Base-by-base conservation (phyloP, 1,139 yeast species). In the Geotrichum australiense region DNA sequence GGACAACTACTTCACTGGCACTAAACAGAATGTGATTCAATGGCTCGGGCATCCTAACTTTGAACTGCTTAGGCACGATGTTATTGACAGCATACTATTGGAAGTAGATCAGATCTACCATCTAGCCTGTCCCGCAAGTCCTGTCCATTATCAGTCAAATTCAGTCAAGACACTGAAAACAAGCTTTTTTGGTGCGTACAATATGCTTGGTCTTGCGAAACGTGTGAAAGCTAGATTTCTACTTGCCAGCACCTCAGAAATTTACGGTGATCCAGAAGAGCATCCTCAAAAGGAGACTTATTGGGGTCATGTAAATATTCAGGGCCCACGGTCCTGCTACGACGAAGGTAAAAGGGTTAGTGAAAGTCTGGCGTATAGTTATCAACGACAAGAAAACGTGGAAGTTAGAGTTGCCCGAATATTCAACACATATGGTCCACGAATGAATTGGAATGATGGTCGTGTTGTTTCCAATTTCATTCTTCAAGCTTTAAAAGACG, bases 361-460 rank as follows among this genome's bases (percentile, higher is more conserved):
- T 3, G 58, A 54, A 45, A 50, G 56, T 2, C 39, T 54, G 35
- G 52, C 57, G 8, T 54, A 54, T 42, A 48, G 55, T 15, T 54
- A 53, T 34, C 37, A 37, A 34, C 45, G 50, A 12, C 57, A 53
- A 30, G 56, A 53, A 7, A 47, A 47, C 3, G 56, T 53, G 7
- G 57, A 54, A 16, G 51, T 54, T 3, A 47, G 58, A 4, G 54
- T 54, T 5, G 58, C 58, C 2, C 47, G 58, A 6, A 54, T 54
- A 12, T 54, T 54, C 47, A 54, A 54, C 37, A 54, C 58, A 6
- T 54, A 51, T 35, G 58, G 58, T 5, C 58, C 58, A 2, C 46
- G 58, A 20, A 53, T 54, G 57, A 53, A 51, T 33, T 54, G 57
- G 57, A 53, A 53, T 35, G 58, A 54, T 24, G 58, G 58, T 7